These are phyloP conservation scores for Boletus vermiculosoides DNA, from an alignment of 768 basidiomycete genomes.

Conservation along the genomic window DNA sequence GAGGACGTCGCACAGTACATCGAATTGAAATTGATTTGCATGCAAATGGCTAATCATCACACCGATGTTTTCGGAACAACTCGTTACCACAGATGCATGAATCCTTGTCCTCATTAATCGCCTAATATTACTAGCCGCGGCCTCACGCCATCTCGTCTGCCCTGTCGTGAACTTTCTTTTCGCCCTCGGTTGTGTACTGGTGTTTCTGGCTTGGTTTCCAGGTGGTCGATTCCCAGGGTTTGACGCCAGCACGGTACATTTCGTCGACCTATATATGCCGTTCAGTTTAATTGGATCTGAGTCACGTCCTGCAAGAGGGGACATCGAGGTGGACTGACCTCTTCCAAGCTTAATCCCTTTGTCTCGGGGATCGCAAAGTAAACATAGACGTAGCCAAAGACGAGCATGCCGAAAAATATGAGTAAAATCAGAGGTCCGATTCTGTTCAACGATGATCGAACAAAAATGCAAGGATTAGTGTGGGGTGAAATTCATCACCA, in stretches of 20 bases:
- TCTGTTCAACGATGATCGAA: constrained; percentile 24
- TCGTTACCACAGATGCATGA: not conserved
- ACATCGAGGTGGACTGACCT: constrained; percentile 38
- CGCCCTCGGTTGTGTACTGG: not conserved
- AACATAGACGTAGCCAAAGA: constrained; percentile 73
- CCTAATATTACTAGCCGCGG: no score
- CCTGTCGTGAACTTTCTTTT: not conserved
- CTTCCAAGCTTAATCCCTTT: constrained; percentile 71
- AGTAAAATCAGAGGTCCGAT: constrained; percentile 75
- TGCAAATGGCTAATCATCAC: no score
- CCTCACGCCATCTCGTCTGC: not conserved
- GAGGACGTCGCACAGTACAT: not conserved
- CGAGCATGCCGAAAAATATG: constrained; percentile 74
- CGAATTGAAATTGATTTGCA: not conserved
- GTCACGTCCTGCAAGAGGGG: not conserved
- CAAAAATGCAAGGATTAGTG: not conserved
- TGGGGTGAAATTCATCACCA: not conserved
- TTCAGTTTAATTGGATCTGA: not conserved
- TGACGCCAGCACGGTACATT: constrained; percentile 61
- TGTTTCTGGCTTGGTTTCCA: constrained; percentile 54
- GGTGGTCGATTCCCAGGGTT: constrained; percentile 58
- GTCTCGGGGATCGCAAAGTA: constrained; percentile 81
- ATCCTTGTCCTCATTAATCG: not conserved
- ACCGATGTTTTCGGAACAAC: not conserved
- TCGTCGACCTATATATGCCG: constrained; percentile 57